These are phyloP conservation scores for Aspergillus felis DNA, from an alignment of 2,329 filamentous ascomycete genomes.

Conservation along the genomic window DNA sequence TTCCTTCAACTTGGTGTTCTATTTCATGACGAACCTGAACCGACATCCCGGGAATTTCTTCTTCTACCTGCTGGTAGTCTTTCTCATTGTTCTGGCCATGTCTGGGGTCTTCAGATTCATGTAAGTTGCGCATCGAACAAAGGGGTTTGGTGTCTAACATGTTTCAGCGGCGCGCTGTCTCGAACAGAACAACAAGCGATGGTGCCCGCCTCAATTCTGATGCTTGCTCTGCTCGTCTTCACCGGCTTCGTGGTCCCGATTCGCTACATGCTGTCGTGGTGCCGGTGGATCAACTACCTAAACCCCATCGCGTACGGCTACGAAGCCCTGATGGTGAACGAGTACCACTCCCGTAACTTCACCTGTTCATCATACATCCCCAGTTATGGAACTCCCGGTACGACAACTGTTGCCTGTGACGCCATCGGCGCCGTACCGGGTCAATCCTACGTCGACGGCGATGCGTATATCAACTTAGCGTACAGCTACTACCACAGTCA, in stretches of 20 bases:
- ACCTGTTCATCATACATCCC: slow-evolving; percentile 45
- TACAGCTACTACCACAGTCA: slow-evolving; percentile 58
- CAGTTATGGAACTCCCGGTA: too few relatives aligned
- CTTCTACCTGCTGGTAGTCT: slow-evolving; percentile 75
- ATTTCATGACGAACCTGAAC: slow-evolving; percentile 82
- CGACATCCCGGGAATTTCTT: slow-evolving; percentile 75
- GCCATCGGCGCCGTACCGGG: slow-evolving; percentile 57
- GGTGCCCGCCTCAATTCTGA: slow-evolving; percentile 52
- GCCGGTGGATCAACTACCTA: slow-evolving; percentile 77
- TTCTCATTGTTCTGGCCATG: slow-evolving; percentile 70
- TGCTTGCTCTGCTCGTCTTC: slow-evolving; percentile 45
- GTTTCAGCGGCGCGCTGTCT: slow-evolving; percentile 57
- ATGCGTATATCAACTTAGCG: slow-evolving; percentile 51
- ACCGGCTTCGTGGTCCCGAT: slow-evolving; percentile 46
- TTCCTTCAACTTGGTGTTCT: slow-evolving; percentile 73
- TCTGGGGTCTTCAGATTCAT: slow-evolving; percentile 83
- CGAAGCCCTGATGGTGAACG: slow-evolving; percentile 76
- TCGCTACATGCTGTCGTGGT: slow-evolving; percentile 70
- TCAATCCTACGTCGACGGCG: slow-evolving; percentile 51
- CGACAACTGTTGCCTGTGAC: slow-evolving; percentile 52
- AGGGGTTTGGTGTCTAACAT: too few relatives aligned
- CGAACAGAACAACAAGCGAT: slow-evolving; percentile 60
- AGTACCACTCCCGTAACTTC: slow-evolving; percentile 67
- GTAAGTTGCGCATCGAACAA: background rate
- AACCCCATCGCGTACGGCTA: slow-evolving; percentile 78